Percentiles rank a stretch among this genome's conserved stretches.
These are phyloP conservation scores for Cyanodermella asteris DNA, from an alignment of 2,329 filamentous ascomycete genomes.

Conservation along the genomic window DNA sequence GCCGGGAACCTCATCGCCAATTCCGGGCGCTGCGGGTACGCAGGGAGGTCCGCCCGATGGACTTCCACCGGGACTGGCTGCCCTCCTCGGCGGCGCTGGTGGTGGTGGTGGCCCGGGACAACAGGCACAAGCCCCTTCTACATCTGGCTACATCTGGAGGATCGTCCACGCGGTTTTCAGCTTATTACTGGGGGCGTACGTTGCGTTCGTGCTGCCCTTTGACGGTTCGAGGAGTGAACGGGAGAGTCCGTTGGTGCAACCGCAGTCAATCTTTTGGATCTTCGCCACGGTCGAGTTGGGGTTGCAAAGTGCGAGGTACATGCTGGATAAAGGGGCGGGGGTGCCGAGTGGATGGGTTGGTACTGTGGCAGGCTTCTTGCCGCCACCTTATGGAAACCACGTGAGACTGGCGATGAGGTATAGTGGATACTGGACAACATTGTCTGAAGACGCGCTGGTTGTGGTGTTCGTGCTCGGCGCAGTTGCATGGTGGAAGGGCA, in stretches of 20 bases:
- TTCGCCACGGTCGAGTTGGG: slow-evolving; percentile 25
- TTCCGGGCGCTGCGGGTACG: slow-evolving; percentile 5
- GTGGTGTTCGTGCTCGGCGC: slow-evolving; percentile 23
- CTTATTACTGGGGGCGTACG: slow-evolving; percentile 32
- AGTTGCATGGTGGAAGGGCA: slow-evolving; percentile 19
- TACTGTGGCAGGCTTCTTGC: slow-evolving; percentile 11
- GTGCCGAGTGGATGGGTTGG: slow-evolving; percentile 9
- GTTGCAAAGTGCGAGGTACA: slow-evolving; percentile 17
- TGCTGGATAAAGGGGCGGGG: slow-evolving; percentile 11
- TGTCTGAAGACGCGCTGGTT: slow-evolving; percentile 17
- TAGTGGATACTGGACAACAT: slow-evolving; percentile 7
- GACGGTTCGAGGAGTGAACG: slow-evolving; percentile 14
- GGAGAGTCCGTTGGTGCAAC: background rate
- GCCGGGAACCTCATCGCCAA: no score
- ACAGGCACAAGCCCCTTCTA: slow-evolving; percentile 13
- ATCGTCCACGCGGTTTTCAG: slow-evolving; percentile 36
- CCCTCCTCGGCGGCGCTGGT: slow-evolving; percentile 11
- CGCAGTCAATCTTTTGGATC: slow-evolving; percentile 9
- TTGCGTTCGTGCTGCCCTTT: slow-evolving; percentile 24
- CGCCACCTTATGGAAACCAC: slow-evolving; percentile 7
- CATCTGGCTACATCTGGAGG: slow-evolving; percentile 31
- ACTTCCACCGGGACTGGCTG: slow-evolving; percentile 7
- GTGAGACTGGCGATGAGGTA: slow-evolving; percentile 5
- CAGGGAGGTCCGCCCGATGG: slow-evolving; percentile 11
- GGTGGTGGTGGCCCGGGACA: slow-evolving; percentile 13